These are phyloP conservation scores for Annulohypoxylon stygium DNA, from an alignment of 495 filamentous ascomycete species.

Conservation along the genomic window DNA sequence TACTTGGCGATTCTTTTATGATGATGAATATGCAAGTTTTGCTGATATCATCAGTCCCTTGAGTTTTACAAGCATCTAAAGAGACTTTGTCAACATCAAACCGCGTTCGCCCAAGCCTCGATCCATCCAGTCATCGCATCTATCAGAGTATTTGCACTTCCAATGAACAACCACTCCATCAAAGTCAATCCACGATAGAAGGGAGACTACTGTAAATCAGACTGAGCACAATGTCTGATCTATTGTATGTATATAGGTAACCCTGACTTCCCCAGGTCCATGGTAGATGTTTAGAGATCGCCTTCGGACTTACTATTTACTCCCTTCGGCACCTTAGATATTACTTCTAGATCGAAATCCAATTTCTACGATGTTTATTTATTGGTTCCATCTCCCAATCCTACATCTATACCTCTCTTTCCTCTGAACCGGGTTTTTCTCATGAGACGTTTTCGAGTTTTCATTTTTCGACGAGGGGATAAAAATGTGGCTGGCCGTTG, in stretches of 20 bases:
- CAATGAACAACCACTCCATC: neutral
- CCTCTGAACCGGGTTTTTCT: neutral
- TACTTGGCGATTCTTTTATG: neutral
- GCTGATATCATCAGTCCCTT: neutral
- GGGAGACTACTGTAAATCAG: neutral
- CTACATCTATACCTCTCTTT: neutral
- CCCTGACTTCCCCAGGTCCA: neutral
- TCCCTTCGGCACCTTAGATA: conserved; percentile 17
- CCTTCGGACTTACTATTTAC: conserved; percentile 32
- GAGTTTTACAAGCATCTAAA: neutral
- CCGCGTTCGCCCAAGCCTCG: neutral
- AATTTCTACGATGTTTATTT: conserved; percentile 31
- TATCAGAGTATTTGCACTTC: neutral
- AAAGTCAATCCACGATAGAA: neutral
- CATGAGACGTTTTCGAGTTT: neutral
- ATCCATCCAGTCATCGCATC: neutral
- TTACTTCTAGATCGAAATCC: conserved; percentile 23
- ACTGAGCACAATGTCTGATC: conserved; percentile 11
- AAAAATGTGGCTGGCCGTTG: neutral
- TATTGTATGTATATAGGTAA: neutral
- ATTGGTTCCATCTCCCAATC: conserved; percentile 4
- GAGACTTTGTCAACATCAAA: neutral
- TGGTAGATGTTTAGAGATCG: conserved; percentile 19
- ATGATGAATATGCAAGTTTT: neutral
- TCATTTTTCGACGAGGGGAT: neutral